Conservation (phyloP, 306 rosid species). For the Sphenostylis stenocarpa region DNA sequence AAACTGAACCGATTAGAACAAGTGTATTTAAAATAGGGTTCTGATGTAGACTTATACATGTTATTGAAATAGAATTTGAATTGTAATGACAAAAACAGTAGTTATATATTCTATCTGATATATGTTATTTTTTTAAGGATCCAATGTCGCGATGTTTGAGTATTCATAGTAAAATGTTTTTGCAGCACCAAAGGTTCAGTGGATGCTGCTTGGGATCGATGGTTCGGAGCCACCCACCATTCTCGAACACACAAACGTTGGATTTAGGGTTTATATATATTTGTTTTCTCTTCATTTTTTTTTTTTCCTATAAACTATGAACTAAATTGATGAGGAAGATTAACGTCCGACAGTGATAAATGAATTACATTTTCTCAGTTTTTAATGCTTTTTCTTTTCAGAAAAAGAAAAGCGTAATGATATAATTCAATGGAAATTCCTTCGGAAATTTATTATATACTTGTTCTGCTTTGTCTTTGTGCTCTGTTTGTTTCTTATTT, state of each 20-base stretch:
- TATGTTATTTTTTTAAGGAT: not conserved
- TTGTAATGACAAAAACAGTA: not conserved
- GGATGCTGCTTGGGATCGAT: slow-evolving; percentile 72
- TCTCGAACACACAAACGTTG: slow-evolving; percentile 66
- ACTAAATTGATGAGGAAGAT: slow-evolving; percentile 4
- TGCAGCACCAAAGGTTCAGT: slow-evolving; percentile 55
- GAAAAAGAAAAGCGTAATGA: not conserved
- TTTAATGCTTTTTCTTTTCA: not conserved
- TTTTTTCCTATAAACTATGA: not conserved
- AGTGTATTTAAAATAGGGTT: too few species aligned
- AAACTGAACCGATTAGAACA: too few species aligned
- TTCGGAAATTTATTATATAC: too few species aligned
- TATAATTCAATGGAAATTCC: not conserved
- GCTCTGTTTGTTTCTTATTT: not conserved
- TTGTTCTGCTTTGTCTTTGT: not conserved
- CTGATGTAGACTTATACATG: too few species aligned
- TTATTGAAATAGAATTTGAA: too few species aligned
- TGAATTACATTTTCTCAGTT: not conserved
- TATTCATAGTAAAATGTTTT: not conserved
- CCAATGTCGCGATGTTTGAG: not conserved
- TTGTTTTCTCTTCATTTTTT: not conserved
- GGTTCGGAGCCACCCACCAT: slow-evolving; percentile 78
- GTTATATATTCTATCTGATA: too few species aligned
- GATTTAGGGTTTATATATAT: slow-evolving; percentile 51
- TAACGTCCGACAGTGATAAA: not conserved